Conservation (phyloP, 768 basidiomycete species). For the Phallus indusiatus region DNA sequence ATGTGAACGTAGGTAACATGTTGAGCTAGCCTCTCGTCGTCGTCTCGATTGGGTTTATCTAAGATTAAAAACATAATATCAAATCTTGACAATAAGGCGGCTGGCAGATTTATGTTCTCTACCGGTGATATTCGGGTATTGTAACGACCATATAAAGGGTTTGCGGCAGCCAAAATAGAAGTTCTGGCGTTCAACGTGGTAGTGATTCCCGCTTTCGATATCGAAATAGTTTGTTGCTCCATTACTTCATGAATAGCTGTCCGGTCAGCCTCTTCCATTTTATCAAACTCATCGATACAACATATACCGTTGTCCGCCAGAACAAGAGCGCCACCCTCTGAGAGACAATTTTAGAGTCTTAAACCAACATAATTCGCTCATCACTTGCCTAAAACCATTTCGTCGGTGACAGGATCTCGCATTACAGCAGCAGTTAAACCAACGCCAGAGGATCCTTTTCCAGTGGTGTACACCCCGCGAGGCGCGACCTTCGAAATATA, state of each 20-base stretch:
- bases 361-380: background rate
- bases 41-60: constrained; percentile 90
- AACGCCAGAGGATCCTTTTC: constrained; percentile 96
- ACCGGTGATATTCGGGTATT: constrained; percentile 97
- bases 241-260: constrained; percentile 99
- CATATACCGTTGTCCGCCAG: constrained; percentile 99
- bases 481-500: constrained; percentile 99
- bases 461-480: constrained; percentile 95
- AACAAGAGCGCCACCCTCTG: constrained; percentile 99
- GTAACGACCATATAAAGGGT: constrained; percentile 96
- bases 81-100: constrained; percentile 91
- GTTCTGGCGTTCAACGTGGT: constrained; percentile 97
- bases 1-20: constrained; percentile 98
- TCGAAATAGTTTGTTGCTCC: constrained; percentile 99
- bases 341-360: background rate
- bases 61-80: constrained; percentile 94
- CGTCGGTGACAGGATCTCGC: constrained; percentile 98
- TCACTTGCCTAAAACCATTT: constrained; percentile 91
- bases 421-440: constrained; percentile 98
- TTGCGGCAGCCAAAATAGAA: constrained; percentile 95
- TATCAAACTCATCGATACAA: constrained; percentile 99
- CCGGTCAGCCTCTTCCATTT: constrained; percentile 97
- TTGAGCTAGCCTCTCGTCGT: constrained; percentile 91
- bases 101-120: constrained; percentile 98
- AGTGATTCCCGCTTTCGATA: constrained; percentile 98